Percentiles rank a stretch among this genome's conserved stretches.
Evolutionary conservation across 1,139 yeast genomes (phyloP).

Genomic region (Suhomyces anneliseae): DNA sequence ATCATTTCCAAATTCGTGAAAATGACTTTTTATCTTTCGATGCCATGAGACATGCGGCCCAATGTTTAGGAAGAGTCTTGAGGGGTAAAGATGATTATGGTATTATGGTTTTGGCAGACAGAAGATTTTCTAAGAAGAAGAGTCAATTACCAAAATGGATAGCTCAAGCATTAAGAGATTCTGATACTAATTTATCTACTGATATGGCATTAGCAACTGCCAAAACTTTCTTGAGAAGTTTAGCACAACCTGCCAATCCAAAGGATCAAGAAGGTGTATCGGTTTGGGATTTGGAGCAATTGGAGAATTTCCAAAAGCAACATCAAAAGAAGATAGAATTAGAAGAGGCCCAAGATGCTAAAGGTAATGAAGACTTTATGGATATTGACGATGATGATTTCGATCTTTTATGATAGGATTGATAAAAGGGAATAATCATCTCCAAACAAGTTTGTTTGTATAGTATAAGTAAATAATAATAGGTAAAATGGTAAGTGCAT

Average conservation of each 20-base stretch:
- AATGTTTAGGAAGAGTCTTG: constrained; percentile 92
- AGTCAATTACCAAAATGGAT: constrained; percentile 96
- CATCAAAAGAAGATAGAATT: constrained; percentile 31
- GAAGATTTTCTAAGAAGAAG: constrained; percentile 84
- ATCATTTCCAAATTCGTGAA: constrained; percentile 87
- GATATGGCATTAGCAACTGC: constrained; percentile 98
- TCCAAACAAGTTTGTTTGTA: no score
- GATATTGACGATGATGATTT: constrained; percentile 51
- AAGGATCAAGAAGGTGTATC: constrained; percentile 94
- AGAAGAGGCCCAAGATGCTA: constrained; percentile 15
- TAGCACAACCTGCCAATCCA: constrained; percentile 92
- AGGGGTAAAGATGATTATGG: constrained; percentile 99
- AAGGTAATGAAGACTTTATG: constrained; percentile 39
- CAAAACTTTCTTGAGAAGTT: constrained; percentile 82
- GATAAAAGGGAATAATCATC: no score
- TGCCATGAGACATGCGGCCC: constrained; percentile 99
- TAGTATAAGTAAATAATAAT: no score
- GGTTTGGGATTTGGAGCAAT: constrained; percentile 82
- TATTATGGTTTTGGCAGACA: constrained; percentile 94
- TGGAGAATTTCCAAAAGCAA: constrained; percentile 60
- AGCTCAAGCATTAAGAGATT: constrained; percentile 85
- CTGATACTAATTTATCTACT: constrained; percentile 88
- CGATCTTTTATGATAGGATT: constrained; percentile 28
- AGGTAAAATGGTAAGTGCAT: no score
- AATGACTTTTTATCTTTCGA: constrained; percentile 95